Evolutionary conservation across 768 basidiomycete genomes (phyloP).

Genomic region (Clitopilus passeckerianus): DNA sequence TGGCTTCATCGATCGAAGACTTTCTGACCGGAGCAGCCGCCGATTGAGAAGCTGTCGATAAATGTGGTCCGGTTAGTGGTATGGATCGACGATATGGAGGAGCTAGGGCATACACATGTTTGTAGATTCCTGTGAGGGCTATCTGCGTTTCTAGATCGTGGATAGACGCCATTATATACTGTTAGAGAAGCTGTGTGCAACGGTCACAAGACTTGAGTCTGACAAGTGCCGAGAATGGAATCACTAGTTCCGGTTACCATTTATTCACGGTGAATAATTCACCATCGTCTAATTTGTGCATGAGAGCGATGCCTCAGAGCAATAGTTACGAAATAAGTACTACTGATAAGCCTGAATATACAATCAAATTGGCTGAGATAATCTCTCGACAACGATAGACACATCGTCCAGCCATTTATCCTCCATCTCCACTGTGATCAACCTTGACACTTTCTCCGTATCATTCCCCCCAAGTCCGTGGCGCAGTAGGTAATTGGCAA

Average conservation of each 20-base stretch:
- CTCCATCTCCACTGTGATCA: conserved; percentile 43
- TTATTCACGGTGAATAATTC: no score
- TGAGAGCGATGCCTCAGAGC: no score
- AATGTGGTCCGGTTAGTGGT: background rate
- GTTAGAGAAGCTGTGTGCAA: background rate
- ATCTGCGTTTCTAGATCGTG: no score
- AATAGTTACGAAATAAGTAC: no score
- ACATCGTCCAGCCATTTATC: conserved; percentile 57
- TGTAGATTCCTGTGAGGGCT: background rate
- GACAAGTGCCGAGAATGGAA: no score
- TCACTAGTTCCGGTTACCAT: no score
- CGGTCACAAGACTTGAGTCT: background rate
- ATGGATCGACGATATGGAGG: background rate
- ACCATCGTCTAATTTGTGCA: no score
- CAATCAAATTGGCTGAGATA: conserved; percentile 11
- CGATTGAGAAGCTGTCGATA: background rate
- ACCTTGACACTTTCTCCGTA: conserved; percentile 32
- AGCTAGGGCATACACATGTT: conserved; percentile 5
- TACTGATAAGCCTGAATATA: no score
- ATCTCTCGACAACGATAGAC: conserved; percentile 37
- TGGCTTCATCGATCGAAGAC: conserved; percentile 19
- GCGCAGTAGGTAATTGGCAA: conserved; percentile 37
- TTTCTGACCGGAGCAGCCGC: background rate
- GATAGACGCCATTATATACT: no score
- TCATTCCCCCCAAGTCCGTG: conserved; percentile 41